Base-by-base conservation (phyloP, 179 eudicot species). In the Silene noctiflora region DNA sequence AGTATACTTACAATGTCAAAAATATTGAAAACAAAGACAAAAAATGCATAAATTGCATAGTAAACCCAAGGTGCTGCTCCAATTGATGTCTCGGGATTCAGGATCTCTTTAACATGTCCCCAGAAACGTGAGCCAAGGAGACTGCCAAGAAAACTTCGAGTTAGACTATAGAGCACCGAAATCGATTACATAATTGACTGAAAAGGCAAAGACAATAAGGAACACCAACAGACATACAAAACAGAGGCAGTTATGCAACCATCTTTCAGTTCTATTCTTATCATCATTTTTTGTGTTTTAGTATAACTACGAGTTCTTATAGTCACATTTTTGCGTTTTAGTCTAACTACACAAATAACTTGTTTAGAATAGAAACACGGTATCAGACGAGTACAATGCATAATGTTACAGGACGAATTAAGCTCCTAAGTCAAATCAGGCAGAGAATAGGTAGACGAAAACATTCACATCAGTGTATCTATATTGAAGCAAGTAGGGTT, bases 31-130 rank as follows among this genome's bases (percentile, higher is more conserved):
- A 87, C 80, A 78, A 95, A 95, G 66, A 95, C 93, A 60, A 83
- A 95, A 81, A 95, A 93, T n/a, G 97, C 95, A 87, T 91, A 95
- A 64, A 93, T 85, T 78, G 89, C 73, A 81, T 95, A 93, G 76
- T 87, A 93, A 76, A 95, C 96, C 99, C 99, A 95, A 70, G 99
- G 97, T 56, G 69, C 83, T 46, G 99, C 97, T 65, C 99, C 99
- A 68, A 84, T 79, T 22, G 97, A 75, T 71, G 89, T 85, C 70
- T 84, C 95, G 13, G 97, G 99, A 85, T 93, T 95, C 85, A 95
- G 56, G 31, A 89, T 87, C 86, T 88, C 87, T 83, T 86, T 95
- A 63, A 91, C 87, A 69, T 85, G 79, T 83, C 80, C 90, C 97
- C 96, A 91, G 69, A 95, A 89, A 59, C 83, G 87, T 42, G 95